These are phyloP conservation scores for Tuber indicum DNA, from an alignment of 495 filamentous ascomycete species.

Conservation along the genomic window DNA sequence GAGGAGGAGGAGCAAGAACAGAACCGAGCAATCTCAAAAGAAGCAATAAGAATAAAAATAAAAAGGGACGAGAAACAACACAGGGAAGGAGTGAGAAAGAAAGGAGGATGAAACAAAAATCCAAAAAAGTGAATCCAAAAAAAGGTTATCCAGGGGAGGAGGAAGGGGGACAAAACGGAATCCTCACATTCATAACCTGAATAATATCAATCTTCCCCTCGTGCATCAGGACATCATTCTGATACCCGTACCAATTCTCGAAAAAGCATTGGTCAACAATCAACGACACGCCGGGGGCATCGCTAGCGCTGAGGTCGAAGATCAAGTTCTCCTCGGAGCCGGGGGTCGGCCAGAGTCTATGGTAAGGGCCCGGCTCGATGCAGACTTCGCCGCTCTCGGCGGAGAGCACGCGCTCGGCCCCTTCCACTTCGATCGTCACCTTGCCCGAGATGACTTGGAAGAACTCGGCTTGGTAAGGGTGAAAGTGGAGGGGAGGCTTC, in stretches of 20 bases:
- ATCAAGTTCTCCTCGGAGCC: conserved; percentile 17
- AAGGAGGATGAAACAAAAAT: background rate
- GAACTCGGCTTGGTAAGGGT: conserved; percentile 48
- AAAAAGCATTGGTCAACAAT: conserved; percentile 50
- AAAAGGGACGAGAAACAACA: background rate
- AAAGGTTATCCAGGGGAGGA: background rate
- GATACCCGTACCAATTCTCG: conserved; percentile 53
- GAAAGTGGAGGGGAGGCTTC: conserved; percentile 49
- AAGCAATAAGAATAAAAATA: background rate
- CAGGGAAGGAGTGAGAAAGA: background rate
- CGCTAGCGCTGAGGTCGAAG: conserved; percentile 37
- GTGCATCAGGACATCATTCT: conserved; percentile 47
- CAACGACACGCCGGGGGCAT: conserved; percentile 41
- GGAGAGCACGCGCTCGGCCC: conserved; percentile 40
- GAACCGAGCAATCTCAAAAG: background rate
- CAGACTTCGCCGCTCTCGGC: conserved; percentile 43
- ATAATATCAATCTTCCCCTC: conserved; percentile 46
- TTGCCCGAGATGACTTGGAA: conserved; percentile 44
- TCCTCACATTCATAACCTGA: conserved; percentile 47
- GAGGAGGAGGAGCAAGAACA: background rate
- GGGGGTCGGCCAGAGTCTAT: conserved; percentile 44
- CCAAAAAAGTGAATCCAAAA: background rate
- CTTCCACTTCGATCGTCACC: conserved; percentile 44
- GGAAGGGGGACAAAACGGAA: background rate
- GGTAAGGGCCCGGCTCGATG: conserved; percentile 44